phyloP scores from a whole-genome alignment of 805 yeast species.

The Lachancea waltii region DNA sequence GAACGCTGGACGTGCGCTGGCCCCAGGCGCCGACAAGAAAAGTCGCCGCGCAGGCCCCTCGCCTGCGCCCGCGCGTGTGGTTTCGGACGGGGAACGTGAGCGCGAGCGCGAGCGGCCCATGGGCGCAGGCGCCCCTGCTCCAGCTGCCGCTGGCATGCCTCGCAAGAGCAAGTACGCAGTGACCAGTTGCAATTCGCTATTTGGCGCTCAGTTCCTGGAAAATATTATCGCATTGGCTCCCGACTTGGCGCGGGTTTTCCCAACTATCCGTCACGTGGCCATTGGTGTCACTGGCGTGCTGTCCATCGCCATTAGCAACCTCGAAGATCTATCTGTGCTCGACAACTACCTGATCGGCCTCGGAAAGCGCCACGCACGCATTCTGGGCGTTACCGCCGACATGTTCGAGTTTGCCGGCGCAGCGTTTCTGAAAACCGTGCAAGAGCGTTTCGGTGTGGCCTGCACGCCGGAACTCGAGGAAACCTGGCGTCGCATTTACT shows the following conservation, averaged over 20 bases:
- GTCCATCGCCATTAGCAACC: slow-evolving; percentile 55
- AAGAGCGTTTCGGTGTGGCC: slow-evolving; percentile 49
- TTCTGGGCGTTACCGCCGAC: slow-evolving; percentile 62
- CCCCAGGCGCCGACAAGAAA: neutral
- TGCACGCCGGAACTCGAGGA: slow-evolving; percentile 58
- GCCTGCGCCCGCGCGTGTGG: neutral
- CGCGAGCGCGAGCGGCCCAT: neutral
- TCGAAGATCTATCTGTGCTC: slow-evolving; percentile 51
- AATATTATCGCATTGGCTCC: slow-evolving; percentile 60
- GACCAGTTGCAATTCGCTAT: slow-evolving; percentile 44
- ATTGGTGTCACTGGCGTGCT: slow-evolving; percentile 73
- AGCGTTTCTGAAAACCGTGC: slow-evolving; percentile 60
- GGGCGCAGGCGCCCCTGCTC: neutral
- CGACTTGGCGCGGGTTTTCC: slow-evolving; percentile 55
- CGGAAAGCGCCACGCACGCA: slow-evolving; percentile 71
- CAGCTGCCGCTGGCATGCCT: no score
- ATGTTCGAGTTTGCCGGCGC: slow-evolving; percentile 69
- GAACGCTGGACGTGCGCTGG: neutral
- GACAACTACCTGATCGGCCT: slow-evolving; percentile 54
- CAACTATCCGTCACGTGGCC: slow-evolving; percentile 72
- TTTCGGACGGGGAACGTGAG: neutral
- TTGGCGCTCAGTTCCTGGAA: slow-evolving; percentile 70
- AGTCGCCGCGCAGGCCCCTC: slow-evolving; percentile 1
- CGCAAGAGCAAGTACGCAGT: no score
- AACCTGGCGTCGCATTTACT: slow-evolving; percentile 64